Base-by-base conservation (phyloP, 257 asterid genomes). In the Gentiana straminea region DNA sequence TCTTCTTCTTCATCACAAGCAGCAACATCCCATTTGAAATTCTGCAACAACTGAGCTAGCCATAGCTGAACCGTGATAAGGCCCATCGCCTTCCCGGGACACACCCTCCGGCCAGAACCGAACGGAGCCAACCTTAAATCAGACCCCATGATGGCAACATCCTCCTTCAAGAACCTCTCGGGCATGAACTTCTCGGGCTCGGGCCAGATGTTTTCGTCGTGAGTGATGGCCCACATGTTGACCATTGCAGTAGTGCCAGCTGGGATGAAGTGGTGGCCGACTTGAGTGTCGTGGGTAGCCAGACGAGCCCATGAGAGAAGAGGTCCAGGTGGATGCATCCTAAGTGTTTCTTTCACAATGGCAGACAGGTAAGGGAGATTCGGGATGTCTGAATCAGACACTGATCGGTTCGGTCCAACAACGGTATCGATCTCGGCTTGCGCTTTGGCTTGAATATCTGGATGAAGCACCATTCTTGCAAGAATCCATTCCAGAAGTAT, bases 181-280 rank as follows among this genome's bases (percentile, higher is more conserved):
- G 95, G 95, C 52, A 33, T 35, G 59, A 77, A 86, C 11, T 59
- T 53, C 2, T 64, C 72, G 0, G 94, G 81, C 58, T 81, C 78
- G 0, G 84, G 52, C 96, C 96, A 86, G 0, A 79, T 45, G 52
- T 13, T 70, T 0, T 54, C 75, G 3, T 84, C 78, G 33, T 84
- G 96, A 0, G 94, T 76, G 44, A 86, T 86, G 35, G 89, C 91
- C 89, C 86, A 86, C 96, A 86, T 86, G 83, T 86, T 86, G 24
- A 86, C 96, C 91, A 86, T 86, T 13, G 96, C 94, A 0, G 92
- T 86, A 0, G 95, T 84, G 32, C 94, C 94, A 0, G 89, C 86
- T 0, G 96, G 91, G 52, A 86, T 48, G 12, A 73, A 70, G 51
- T 81, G 81, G 0, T 61, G 78, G 49, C 94, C 94, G 2, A 81